Percentiles rank a stretch among this genome's conserved stretches.
Evolutionary conservation across 495 filamentous ascomycete species (phyloP).

Genomic region (Xylaria scruposa): DNA sequence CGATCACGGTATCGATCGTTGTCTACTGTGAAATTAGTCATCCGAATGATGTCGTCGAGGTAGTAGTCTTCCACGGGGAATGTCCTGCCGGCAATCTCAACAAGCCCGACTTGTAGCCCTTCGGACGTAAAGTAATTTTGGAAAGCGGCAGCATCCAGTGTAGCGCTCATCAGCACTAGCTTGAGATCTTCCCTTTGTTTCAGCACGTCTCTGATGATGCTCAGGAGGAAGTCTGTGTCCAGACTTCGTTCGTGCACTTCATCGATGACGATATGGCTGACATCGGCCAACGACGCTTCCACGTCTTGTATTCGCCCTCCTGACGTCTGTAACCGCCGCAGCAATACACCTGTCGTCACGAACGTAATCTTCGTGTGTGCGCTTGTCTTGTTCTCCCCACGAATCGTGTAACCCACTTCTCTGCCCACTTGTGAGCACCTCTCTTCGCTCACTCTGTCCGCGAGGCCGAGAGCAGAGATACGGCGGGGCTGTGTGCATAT

Average conservation of each 20-base stretch:
- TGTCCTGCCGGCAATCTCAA: conserved; percentile 89
- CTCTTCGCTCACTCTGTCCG: conserved; percentile 93
- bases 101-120: conserved; percentile 68
- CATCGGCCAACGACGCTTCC: conserved; percentile 78
- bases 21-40: conserved; percentile 73
- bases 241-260: conserved; percentile 97
- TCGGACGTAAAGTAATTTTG: conserved; percentile 78
- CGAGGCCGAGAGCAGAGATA: conserved; percentile 92
- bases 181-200: conserved; percentile 79
- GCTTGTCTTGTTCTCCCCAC: conserved; percentile 79
- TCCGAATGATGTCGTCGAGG: conserved; percentile 83
- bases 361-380: conserved; percentile 85
- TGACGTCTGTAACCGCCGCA: conserved; percentile 86
- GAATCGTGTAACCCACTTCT: conserved; percentile 93
- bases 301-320: conserved; percentile 78
- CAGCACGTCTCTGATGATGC: conserved; percentile 85
- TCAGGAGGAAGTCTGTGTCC: conserved; percentile 93
- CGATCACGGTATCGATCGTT: conserved; percentile 38
- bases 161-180: conserved; percentile 97
- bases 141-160: conserved; percentile 89
- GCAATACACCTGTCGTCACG: conserved; percentile 94
- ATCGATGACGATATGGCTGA: conserved; percentile 95
- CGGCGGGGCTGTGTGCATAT: conserved; percentile 94
- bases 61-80: conserved; percentile 91
- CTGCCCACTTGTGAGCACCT: conserved; percentile 80